Conservation (phyloP, 2,329 filamentous ascomycete genomes). For the Colletotrichum melonis region DNA sequence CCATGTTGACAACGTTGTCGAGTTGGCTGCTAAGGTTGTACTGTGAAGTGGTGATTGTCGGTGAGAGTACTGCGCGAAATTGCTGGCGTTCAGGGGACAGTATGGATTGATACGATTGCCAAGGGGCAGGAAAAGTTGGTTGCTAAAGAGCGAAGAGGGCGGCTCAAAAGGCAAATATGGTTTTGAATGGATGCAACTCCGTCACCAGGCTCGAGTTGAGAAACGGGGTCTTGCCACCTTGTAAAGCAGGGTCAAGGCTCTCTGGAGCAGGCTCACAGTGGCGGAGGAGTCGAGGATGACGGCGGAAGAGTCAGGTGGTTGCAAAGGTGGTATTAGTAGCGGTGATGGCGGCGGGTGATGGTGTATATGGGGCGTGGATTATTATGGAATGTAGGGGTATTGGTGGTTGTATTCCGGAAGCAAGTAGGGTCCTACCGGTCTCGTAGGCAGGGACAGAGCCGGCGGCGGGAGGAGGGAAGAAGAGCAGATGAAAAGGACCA, state of each 20-base stretch:
- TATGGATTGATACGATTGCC: neutral
- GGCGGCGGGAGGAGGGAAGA: conserved; percentile 37
- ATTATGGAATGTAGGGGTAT: conserved; percentile 35
- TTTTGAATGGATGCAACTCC: conserved; percentile 26
- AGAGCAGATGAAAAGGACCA: conserved; percentile 29
- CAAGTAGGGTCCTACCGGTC: conserved; percentile 36
- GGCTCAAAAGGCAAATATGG: conserved; percentile 27
- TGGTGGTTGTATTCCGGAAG: conserved; percentile 34
- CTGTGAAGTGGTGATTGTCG: neutral
- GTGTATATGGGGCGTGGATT: conserved; percentile 25
- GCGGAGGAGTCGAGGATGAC: conserved; percentile 31
- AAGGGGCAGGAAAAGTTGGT: neutral
- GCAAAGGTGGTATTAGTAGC: conserved; percentile 19
- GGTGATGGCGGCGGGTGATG: conserved; percentile 26
- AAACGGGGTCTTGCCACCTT: conserved; percentile 36
- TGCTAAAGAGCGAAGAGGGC: conserved; percentile 16
- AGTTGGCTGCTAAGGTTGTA: neutral
- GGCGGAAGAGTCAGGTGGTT: conserved; percentile 30
- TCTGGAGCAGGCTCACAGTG: conserved; percentile 15
- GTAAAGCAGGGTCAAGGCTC: conserved; percentile 31
- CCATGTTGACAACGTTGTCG: conserved; percentile 27
- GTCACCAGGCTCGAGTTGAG: conserved; percentile 32
- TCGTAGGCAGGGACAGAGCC: conserved; percentile 31
- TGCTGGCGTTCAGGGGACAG: neutral
- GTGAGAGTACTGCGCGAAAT: neutral